phyloP scores from a whole-genome alignment of 2,329 filamentous ascomycete species.

The Passalora sequoiae region DNA sequence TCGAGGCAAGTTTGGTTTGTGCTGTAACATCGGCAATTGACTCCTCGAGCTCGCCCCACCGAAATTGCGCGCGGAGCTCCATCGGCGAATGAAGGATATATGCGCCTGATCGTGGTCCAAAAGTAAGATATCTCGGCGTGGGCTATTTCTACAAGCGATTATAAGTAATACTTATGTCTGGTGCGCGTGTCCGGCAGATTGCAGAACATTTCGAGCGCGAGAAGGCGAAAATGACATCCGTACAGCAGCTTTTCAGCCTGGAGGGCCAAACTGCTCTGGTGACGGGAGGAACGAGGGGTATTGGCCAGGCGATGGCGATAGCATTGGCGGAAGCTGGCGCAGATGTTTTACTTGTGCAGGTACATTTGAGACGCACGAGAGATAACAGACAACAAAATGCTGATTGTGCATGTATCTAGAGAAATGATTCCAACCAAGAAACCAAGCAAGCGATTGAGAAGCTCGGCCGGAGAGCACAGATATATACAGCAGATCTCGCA shows the following conservation, averaged over 20 bases:
- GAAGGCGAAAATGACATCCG: conserved; percentile 28
- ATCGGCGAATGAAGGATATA: conserved; percentile 2
- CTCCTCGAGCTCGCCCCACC: background rate
- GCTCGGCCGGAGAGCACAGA: conserved; percentile 60
- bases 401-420: too few relatives aligned
- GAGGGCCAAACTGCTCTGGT: conserved; percentile 47
- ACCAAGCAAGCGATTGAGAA: conserved; percentile 60
- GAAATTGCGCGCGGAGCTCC: too few relatives aligned
- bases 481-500: conserved; percentile 67
- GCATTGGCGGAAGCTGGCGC: conserved; percentile 49
- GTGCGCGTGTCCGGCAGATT: conserved; percentile 3
- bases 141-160: background rate
- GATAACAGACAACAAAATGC: conserved; percentile 6
- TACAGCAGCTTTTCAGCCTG: conserved; percentile 46
- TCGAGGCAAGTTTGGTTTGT: background rate
- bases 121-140: background rate
- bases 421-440: conserved; percentile 49
- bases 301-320: conserved; percentile 48
- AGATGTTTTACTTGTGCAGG: conserved; percentile 48
- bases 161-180: background rate
- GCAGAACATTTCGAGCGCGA: conserved; percentile 4
- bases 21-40: conserved; percentile 6
- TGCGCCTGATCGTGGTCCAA: background rate
- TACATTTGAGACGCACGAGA: conserved; percentile 17
- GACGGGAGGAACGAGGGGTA: conserved; percentile 48